These are phyloP conservation scores for Eutrema heterophyllum DNA, from an alignment of 345 rosid species.

Conservation along the genomic window DNA sequence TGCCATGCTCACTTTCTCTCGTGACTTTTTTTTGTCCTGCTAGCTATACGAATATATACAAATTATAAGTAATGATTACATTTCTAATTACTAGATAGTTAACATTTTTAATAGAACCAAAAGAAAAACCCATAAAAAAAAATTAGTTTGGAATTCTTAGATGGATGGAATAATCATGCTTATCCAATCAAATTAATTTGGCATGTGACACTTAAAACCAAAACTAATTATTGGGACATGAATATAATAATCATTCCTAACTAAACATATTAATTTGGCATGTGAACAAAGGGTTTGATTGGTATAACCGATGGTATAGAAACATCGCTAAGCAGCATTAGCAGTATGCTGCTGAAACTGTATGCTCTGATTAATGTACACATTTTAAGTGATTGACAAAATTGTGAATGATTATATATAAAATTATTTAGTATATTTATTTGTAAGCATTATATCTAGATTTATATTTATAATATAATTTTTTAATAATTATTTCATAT, in stretches of 20 bases:
- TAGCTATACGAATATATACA: background rate
- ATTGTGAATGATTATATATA: too few relatives aligned
- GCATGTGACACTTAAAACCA: background rate
- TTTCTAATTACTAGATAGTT: background rate
- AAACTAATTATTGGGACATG: background rate
- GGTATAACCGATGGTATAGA: too few relatives aligned
- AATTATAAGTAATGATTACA: background rate
- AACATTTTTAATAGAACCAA: background rate
- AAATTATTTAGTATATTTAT: too few relatives aligned
- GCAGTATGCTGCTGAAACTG: too few relatives aligned
- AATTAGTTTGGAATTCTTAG: background rate
- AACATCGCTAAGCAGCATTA: too few relatives aligned
- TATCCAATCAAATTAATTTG: constrained; percentile 8
- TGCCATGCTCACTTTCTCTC: background rate
- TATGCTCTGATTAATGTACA: too few relatives aligned
- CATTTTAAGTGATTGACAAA: too few relatives aligned
- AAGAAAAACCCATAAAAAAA: background rate
- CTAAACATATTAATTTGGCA: background rate
- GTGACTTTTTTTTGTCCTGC: background rate
- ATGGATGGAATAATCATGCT: background rate
- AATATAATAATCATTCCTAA: background rate
- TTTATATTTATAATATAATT: too few relatives aligned
- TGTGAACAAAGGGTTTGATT: too few relatives aligned
- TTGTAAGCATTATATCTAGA: too few relatives aligned
- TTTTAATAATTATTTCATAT: too few relatives aligned